A percentile compares a stretch with the other conserved stretches of the same genome.
phyloP scores from a whole-genome alignment of 805 yeast genomes.

The Myxozyma mucilagina region DNA sequence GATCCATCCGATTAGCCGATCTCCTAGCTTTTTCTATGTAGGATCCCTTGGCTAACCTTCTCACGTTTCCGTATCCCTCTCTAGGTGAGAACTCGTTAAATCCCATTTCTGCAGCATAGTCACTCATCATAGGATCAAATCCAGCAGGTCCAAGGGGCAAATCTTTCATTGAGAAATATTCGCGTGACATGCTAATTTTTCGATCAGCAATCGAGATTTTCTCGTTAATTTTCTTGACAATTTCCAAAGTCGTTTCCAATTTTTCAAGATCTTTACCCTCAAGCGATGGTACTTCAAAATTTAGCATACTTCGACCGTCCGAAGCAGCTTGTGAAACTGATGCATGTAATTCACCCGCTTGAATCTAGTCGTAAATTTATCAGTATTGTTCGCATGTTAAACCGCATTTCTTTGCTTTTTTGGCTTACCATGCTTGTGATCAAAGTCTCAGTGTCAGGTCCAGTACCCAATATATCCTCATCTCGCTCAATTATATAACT shows the following conservation, averaged over 20 bases:
- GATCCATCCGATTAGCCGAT: not conserved
- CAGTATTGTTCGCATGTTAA: not conserved
- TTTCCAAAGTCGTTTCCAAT: constrained; percentile 9
- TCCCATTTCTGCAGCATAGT: not conserved
- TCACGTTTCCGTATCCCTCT: not conserved
- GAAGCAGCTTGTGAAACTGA: constrained; percentile 9
- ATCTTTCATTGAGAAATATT: constrained; percentile 6
- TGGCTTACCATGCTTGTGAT: constrained; percentile 22
- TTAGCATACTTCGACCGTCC: not conserved
- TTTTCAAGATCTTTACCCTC: constrained; percentile 9
- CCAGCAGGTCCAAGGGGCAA: not conserved
- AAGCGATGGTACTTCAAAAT: constrained; percentile 8
- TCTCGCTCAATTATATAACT: constrained; percentile 13
- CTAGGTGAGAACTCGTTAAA: not conserved
- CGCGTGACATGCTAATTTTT: constrained; percentile 25
- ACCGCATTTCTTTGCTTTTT: not conserved
- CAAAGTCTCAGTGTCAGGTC: constrained; percentile 9
- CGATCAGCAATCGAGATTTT: constrained; percentile 18
- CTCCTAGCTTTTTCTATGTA: not conserved
- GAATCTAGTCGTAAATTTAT: constrained; percentile 8
- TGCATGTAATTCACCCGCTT: constrained; percentile 9
- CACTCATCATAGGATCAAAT: not conserved
- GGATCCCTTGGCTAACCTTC: not conserved
- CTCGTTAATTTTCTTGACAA: constrained; percentile 16
- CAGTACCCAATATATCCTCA: constrained; percentile 18